Conservation (phyloP, 768 basidiomycete genomes). For the Pulveroboletus sp. region DNA sequence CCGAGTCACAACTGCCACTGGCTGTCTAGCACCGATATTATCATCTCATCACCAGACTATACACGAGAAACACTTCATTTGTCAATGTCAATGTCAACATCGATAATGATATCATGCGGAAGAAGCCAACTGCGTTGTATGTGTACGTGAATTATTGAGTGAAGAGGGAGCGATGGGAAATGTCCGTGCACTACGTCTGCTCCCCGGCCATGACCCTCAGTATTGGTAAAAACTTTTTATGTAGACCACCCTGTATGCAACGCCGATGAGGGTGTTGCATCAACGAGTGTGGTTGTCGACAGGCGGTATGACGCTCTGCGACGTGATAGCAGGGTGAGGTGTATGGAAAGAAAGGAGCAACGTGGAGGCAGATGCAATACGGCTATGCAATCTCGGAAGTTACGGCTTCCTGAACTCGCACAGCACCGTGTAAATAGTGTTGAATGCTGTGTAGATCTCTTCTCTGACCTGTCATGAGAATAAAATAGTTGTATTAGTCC, state of each 20-base stretch:
- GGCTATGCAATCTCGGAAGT: background rate
- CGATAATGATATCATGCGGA: constrained; percentile 27
- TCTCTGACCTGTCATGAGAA: constrained; percentile 73
- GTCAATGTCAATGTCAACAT: constrained; percentile 16
- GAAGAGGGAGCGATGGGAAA: constrained; percentile 28
- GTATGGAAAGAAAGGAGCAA: background rate
- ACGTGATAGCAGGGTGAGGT: background rate
- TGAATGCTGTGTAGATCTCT: constrained; percentile 99
- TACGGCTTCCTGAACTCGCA: constrained; percentile 90
- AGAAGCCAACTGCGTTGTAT: constrained; percentile 20
- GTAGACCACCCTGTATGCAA: background rate
- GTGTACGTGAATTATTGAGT: constrained; percentile 25
- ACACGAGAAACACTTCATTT: background rate
- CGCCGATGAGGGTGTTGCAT: background rate
- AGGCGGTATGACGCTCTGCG: background rate
- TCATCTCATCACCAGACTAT: background rate
- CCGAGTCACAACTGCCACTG: constrained; percentile 5
- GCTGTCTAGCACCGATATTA: too few relatives aligned
- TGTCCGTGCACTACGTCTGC: constrained; percentile 36
- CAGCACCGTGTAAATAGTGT: constrained; percentile 97
- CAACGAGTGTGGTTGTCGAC: constrained; percentile 1
- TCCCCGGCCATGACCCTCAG: constrained; percentile 29
- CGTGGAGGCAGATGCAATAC: too few relatives aligned
- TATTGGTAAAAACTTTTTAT: constrained; percentile 21
- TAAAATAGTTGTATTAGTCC: constrained; percentile 43